phyloP scores from a whole-genome alignment of 1,139 yeast genomes.

The Zygosaccharomyces sapae region DNA sequence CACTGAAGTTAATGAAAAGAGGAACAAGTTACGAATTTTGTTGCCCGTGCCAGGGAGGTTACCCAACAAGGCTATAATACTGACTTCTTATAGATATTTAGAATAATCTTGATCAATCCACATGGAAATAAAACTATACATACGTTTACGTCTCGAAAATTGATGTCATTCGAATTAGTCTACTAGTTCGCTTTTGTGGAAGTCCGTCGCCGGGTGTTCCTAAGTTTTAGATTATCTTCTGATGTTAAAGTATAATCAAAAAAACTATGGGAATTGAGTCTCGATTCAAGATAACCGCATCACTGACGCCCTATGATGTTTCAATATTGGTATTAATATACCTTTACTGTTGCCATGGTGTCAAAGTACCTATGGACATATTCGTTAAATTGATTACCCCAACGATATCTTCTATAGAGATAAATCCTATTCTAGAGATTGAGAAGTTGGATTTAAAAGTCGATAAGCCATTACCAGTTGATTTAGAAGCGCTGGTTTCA shows the following conservation, averaged over 20 bases:
- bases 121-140: background rate
- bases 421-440: conserved; percentile 19
- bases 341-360: conserved; percentile 16
- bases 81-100: conserved; percentile 66
- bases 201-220: background rate
- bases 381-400: conserved; percentile 24
- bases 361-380: conserved; percentile 14
- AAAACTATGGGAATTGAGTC: conserved; percentile 5
- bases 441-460: conserved; percentile 8
- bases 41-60: conserved; percentile 85
- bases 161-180: background rate
- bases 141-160: background rate
- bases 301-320: conserved; percentile 31
- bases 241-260: background rate
- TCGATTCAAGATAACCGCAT: conserved; percentile 11
- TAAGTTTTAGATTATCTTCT: background rate
- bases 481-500: conserved; percentile 16
- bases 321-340: conserved; percentile 24
- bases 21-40: conserved; percentile 64
- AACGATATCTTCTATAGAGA: conserved; percentile 15
- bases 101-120: conserved; percentile 43
- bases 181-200: background rate
- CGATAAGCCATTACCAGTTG: conserved; percentile 19
- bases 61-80: conserved; percentile 63
- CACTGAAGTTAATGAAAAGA: conserved; percentile 63